Base-by-base conservation (phyloP, 1,284 basidiomycete genomes). In the Naganishia albida region DNA sequence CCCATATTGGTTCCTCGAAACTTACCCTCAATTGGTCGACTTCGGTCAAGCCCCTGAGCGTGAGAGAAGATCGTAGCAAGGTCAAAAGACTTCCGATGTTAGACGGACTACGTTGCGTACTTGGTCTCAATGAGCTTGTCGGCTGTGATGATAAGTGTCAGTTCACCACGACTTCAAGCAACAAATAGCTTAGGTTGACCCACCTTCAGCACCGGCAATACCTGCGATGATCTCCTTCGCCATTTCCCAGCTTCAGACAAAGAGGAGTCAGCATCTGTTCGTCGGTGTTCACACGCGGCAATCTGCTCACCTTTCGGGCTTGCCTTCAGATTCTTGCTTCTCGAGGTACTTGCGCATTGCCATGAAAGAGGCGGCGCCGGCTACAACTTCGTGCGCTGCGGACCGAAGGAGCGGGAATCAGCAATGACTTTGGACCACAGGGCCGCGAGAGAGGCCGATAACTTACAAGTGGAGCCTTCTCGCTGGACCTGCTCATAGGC, bases 171-270 rank as follows among this genome's bases (percentile, higher is more conserved):
- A 23, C 30, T 39, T 8, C 18, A n/a, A 12, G 13, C 7, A n/a
- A n/a, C n/a, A n/a, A n/a, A n/a, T n/a, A n/a, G 18, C 2, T 18
- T 26, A 6, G 3, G 2, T 6, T 18, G 15, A 20, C 38, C 43
- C 25, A 63, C 70, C 72, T 67, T 75, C 73, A 25, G 69, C 68
- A 25, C 71, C 72, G 7, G 72, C 72, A 18, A 67, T 50, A 30
- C 69, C 72, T 7, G 72, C 73, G 38, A 73, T 71, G 42, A 74
- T 34, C 34, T 74, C 68, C 65, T 73, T 74, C 53, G 69, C 73
- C n/a, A 69, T 52, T 34, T 68, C 70, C 34, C 42, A 60, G 42
- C 62, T 63, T 23, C 13, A 18, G 30, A 18, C 23, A 10, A 6
- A 15, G 48, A 15, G 39, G 15, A 2, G 23, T 18, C 42, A 23